Percentiles rank a stretch among this genome's conserved stretches.
Evolutionary conservation across 208 protist genomes (phyloP).

Genomic region (Acanthamoeba castellanii): DNA sequence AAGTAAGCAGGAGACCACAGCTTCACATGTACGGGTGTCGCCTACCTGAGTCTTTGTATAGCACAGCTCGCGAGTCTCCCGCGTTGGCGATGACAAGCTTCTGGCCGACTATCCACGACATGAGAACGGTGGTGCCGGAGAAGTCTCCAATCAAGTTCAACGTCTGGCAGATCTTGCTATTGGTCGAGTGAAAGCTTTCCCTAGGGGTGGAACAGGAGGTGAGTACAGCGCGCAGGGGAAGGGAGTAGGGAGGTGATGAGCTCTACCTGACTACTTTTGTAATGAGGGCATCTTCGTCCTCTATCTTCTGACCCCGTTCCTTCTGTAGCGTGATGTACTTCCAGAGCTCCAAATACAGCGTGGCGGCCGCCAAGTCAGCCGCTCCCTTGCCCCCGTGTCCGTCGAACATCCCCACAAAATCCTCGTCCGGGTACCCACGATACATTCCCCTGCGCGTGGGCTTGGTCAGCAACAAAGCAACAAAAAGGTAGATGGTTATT

Average conservation of each 20-base stretch:
- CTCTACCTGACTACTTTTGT: background rate
- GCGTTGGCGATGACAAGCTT: constrained; percentile 75
- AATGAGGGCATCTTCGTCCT: background rate
- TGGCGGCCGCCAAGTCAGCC: background rate
- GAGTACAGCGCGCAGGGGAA: background rate
- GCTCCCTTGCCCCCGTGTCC: constrained; percentile 25
- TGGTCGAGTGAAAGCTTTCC: constrained; percentile 13
- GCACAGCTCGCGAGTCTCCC: constrained; percentile 45
- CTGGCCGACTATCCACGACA: constrained; percentile 55
- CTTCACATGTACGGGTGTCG: background rate
- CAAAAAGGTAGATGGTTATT: background rate
- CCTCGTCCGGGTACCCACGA: constrained; percentile 5
- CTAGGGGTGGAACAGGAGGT: background rate
- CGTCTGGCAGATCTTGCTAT: constrained; percentile 11
- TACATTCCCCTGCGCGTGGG: background rate
- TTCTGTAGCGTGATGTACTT: constrained; percentile 49
- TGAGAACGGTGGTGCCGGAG: constrained; percentile 80
- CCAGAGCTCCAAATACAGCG: constrained; percentile 50
- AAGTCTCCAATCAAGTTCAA: constrained; percentile 23
- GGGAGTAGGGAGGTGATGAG: background rate
- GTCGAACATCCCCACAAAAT: constrained; percentile 36
- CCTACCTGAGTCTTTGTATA: constrained; percentile 41
- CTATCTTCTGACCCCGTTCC: background rate
- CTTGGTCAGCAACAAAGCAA: background rate
- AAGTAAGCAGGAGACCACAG: background rate